Evolutionary conservation across 2,329 filamentous ascomycete species (phyloP), one percentile per base, ranked within the genome.

Genomic region (Penicillium brevicompactum): DNA sequence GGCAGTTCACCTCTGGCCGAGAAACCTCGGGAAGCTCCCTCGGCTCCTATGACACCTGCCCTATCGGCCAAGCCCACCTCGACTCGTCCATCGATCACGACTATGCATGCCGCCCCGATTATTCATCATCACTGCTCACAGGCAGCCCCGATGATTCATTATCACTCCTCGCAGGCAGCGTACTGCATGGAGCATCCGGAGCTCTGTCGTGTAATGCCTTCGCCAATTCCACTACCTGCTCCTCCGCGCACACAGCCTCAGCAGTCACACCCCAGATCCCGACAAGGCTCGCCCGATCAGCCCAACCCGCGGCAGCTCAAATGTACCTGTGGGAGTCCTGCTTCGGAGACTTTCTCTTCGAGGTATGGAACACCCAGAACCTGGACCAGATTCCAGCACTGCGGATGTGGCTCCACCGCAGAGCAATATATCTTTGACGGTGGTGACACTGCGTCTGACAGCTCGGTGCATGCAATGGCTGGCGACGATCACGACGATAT

Each of bases 181-280:
- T 53, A 44, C 13, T 53, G 46, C 16, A 45, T 43, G 43, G 34
- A 22, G 1, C 51, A 53, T 31, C 51, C 51, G 4, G 51, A 53
- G 16, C 5, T 9, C 3, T 53, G 51, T 11, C 30, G 38, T 6
- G 46, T 43, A 11, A 7, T 2, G 4, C 42, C 6, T 48, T 34
- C 21, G 2, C 45, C 37, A 3, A 27, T 42, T 27, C 45, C 30
- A 10, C 43, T 8, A n/a, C 5, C 38, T 6, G 30, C 8, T 2
- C 16, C 21, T 16, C 37, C 18, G 2, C 45, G 38, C n/a, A 27
- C 38, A 2, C 51, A 22, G n/a, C 37, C 45, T 41, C 14, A 27
- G 11, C 37, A 16, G 21, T 21, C 45, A 16, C 43, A 11, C 49
- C 24, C 34, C n/a, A 46, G 41, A 27, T 14, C 37, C 14, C 43